A percentile compares a stretch with the other conserved stretches of the same genome.
Evolutionary conservation across 768 basidiomycete genomes (phyloP).

Genomic region (Tylopilus sp.): DNA sequence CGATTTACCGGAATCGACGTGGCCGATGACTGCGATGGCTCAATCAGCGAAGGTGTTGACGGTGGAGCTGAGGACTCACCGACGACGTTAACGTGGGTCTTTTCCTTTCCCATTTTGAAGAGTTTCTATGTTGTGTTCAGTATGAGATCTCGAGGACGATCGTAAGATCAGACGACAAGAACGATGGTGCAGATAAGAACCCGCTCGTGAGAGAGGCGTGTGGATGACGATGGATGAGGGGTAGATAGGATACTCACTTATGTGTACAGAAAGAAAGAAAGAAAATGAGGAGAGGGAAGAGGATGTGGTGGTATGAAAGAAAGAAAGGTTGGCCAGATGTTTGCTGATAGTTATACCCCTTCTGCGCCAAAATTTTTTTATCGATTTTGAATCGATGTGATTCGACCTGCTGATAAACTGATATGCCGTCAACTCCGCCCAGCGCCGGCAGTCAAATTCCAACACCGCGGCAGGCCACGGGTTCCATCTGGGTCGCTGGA

Average conservation of each 20-base stretch:
- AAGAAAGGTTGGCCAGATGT: constrained; percentile 36
- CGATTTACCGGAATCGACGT: constrained; percentile 99
- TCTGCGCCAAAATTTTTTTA: constrained; percentile 55
- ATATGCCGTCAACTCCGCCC: constrained; percentile 44
- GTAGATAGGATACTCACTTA: constrained; percentile 37
- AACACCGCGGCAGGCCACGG: constrained; percentile 6
- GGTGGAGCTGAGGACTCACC: constrained; percentile 50
- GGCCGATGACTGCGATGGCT: constrained; percentile 78
- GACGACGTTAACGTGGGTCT: constrained; percentile 96
- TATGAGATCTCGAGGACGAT: constrained; percentile 14
- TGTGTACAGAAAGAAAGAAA: constrained; percentile 39
- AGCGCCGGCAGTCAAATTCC: constrained; percentile 22
- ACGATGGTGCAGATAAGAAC: constrained; percentile 17
- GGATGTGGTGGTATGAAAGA: constrained; percentile 36
- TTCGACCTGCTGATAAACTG: constrained; percentile 46
- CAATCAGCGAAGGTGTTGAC: constrained; percentile 19
- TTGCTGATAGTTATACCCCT: constrained; percentile 59
- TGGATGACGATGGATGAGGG: constrained; percentile 16
- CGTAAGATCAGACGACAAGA: constrained; percentile 19
- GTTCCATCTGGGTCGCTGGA: not conserved
- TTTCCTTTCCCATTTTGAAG: constrained; percentile 92
- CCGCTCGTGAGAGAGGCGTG: constrained; percentile 11
- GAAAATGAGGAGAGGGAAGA: constrained; percentile 22
- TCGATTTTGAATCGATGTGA: constrained; percentile 64
- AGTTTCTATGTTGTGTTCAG: constrained; percentile 40